A percentile compares a stretch with the other conserved stretches of the same genome.
These are phyloP conservation scores for Brachypodium distachyon DNA, from an alignment of 202 grass and related monocot genomes.

Conservation along the genomic window DNA sequence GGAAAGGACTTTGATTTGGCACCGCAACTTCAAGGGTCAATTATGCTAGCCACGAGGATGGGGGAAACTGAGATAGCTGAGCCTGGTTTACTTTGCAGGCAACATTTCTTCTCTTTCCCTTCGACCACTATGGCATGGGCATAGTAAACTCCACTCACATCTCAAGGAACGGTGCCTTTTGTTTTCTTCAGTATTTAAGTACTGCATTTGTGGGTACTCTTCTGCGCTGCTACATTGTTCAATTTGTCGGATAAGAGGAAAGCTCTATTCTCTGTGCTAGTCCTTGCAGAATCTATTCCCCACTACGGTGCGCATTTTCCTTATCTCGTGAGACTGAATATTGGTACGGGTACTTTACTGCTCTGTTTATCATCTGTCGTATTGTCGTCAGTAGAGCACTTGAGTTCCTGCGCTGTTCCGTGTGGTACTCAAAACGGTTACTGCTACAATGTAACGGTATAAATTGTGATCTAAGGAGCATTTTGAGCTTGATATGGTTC, in stretches of 20 bases:
- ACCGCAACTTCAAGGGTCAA: neutral
- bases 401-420: neutral
- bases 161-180: neutral
- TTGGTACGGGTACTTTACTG: neutral
- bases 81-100: neutral
- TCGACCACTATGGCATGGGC: neutral
- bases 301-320: conserved; percentile 5
- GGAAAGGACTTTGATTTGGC: neutral
- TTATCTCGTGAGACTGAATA: neutral
- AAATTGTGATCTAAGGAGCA: neutral
- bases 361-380: neutral
- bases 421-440: neutral
- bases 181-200: neutral
- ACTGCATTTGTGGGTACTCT: neutral
- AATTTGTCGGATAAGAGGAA: neutral
- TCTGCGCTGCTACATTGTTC: neutral
- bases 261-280: neutral
- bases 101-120: neutral
- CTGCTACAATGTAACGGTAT: neutral
- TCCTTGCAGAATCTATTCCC: conserved; percentile 33
- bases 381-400: neutral
- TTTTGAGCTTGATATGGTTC: neutral
- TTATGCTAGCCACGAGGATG: neutral
- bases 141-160: conserved; percentile 12
- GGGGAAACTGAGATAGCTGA: neutral